Percentiles rank a stretch among this genome's conserved stretches.
These are phyloP conservation scores for Cladosporium sp. DNA, from an alignment of 2,329 filamentous ascomycete species.

Conservation along the genomic window DNA sequence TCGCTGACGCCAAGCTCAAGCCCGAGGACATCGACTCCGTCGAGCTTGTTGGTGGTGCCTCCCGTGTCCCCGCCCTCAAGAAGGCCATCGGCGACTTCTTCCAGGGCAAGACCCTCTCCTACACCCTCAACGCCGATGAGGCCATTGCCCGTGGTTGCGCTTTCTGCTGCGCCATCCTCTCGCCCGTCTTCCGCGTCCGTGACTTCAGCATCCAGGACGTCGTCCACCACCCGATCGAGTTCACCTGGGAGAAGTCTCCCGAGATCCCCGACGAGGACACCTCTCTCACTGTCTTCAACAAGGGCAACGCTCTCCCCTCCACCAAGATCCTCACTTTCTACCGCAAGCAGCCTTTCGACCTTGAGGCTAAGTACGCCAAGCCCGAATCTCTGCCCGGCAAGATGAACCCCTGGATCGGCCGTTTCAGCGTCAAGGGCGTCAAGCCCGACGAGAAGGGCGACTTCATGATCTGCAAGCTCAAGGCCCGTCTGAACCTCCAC, in stretches of 20 bases:
- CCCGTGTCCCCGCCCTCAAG: constrained; percentile 90
- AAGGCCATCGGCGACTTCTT: constrained; percentile 85
- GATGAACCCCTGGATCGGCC: constrained; percentile 88
- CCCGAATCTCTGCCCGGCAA: constrained; percentile 83
- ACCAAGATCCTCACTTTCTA: constrained; percentile 99
- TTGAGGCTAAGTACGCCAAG: constrained; percentile 89
- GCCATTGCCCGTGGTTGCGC: constrained; percentile 91
- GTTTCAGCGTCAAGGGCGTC: constrained; percentile 96
- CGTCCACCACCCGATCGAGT: constrained; percentile 96
- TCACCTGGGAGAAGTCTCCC: constrained; percentile 96
- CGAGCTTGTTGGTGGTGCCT: constrained; percentile 91
- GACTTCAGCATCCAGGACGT: constrained; percentile 98
- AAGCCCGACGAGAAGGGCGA: constrained; percentile 90
- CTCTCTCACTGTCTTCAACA: constrained; percentile 93
- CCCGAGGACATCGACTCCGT: constrained; percentile 87
- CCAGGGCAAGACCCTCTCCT: constrained; percentile 81
- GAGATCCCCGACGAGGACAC: constrained; percentile 99
- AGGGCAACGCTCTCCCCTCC: constrained; percentile 91
- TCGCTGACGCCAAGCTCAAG: constrained; percentile 87
- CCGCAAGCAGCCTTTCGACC: constrained; percentile 92
- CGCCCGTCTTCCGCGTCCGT: constrained; percentile 94
- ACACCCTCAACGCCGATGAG: constrained; percentile 97
- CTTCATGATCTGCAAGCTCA: constrained; percentile 99
- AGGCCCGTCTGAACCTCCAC: constrained; percentile 93
- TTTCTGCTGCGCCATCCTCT: constrained; percentile 95